Evolutionary conservation across 2,329 filamentous ascomycete genomes (phyloP).

Genomic region (Beauveria bassiana): DNA sequence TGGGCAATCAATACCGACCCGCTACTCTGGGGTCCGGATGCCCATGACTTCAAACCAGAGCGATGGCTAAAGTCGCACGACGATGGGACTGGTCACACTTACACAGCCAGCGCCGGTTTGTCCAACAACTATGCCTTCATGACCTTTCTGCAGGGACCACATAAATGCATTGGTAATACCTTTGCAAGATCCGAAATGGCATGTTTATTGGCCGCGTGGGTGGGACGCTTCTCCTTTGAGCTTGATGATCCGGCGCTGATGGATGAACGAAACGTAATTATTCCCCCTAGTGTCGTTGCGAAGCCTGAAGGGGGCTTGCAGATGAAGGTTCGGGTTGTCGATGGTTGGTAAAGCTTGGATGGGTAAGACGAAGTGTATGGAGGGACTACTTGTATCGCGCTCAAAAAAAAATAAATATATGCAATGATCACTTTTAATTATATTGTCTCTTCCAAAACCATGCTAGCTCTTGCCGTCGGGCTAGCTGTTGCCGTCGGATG

Average conservation of each 20-base stretch:
- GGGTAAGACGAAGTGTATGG: too few species aligned
- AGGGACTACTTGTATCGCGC: too few species aligned
- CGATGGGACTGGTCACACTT: slow-evolving; percentile 8
- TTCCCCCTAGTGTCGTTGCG: neutral
- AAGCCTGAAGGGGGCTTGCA: slow-evolving; percentile 8
- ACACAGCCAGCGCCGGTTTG: slow-evolving; percentile 40
- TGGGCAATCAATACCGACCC: slow-evolving; percentile 23
- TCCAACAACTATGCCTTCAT: slow-evolving; percentile 68
- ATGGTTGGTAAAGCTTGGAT: slow-evolving; percentile 5
- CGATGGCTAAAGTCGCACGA: slow-evolving; percentile 24
- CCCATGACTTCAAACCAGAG: slow-evolving; percentile 27
- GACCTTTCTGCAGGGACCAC: slow-evolving; percentile 79
- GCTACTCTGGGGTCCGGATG: slow-evolving; percentile 28
- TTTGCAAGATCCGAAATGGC: slow-evolving; percentile 84
- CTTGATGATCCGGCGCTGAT: slow-evolving; percentile 50
- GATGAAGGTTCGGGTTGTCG: slow-evolving; percentile 7
- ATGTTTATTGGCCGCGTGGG: slow-evolving; percentile 67
- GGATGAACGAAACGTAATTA: slow-evolving; percentile 20
- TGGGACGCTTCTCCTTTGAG: slow-evolving; percentile 65
- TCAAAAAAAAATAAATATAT: too few species aligned
- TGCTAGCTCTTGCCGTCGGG: too few species aligned
- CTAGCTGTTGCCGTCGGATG: too few species aligned
- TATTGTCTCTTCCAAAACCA: too few species aligned
- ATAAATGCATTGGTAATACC: slow-evolving; percentile 73
- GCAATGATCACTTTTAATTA: too few species aligned